Percentiles rank a stretch among this genome's conserved stretches.
Evolutionary conservation across 805 yeast species (phyloP).

Genomic region (Kuraishia hungarica): DNA sequence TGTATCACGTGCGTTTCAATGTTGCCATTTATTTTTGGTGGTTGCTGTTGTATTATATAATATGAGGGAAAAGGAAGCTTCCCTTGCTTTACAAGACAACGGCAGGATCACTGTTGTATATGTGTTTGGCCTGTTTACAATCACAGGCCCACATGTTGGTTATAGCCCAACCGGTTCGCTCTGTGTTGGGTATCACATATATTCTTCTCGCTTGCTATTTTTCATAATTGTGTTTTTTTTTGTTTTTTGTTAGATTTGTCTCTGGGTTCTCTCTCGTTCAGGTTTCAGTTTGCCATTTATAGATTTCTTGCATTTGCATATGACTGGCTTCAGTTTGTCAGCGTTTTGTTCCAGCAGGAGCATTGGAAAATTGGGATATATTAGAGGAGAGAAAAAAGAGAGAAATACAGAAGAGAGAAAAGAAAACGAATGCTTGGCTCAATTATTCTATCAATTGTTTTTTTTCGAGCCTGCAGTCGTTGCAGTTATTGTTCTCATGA

Average conservation of each 20-base stretch:
- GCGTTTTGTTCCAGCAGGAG: background rate
- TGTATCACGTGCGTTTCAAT: background rate
- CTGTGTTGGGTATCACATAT: background rate
- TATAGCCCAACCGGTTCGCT: background rate
- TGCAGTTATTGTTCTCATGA: background rate
- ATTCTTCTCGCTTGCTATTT: background rate
- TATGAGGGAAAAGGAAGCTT: too few species aligned
- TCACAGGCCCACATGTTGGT: background rate
- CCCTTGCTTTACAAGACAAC: too few species aligned
- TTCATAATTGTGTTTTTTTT: conserved; percentile 1
- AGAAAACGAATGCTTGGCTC: background rate
- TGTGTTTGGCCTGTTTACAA: background rate
- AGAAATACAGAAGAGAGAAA: background rate
- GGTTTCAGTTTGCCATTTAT: background rate
- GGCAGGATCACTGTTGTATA: background rate
- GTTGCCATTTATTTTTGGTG: background rate
- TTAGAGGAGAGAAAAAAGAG: background rate
- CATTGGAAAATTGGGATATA: background rate
- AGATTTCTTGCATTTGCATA: background rate
- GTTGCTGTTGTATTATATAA: background rate
- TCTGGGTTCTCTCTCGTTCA: background rate
- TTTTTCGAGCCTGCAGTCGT: background rate
- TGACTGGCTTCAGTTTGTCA: background rate
- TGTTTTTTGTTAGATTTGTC: background rate
- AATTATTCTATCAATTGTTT: background rate